Conservation (phyloP, 2,329 filamentous ascomycete genomes). For the Sclerotinia sclerotiorum region DNA sequence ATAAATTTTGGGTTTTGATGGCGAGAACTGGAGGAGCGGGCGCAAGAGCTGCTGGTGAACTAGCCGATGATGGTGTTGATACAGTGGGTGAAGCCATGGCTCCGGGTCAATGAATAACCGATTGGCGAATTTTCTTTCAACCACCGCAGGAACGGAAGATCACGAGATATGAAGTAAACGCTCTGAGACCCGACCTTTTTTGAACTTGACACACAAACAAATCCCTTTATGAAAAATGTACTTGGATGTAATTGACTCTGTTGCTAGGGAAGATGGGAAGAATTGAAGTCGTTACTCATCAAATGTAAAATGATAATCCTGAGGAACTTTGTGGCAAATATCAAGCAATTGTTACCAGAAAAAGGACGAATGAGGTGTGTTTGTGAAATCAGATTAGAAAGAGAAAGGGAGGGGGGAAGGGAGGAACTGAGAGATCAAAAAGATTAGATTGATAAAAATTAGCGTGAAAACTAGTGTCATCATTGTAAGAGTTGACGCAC, state of each 20-base stretch:
- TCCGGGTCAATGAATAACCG: slow-evolving; percentile 22
- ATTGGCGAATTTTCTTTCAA: slow-evolving; percentile 21
- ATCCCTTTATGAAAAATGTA: neutral
- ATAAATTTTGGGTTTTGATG: slow-evolving; percentile 36
- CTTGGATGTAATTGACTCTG: neutral
- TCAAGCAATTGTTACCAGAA: neutral
- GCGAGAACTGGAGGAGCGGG: slow-evolving; percentile 42
- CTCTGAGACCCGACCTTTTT: neutral
- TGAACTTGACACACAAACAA: neutral
- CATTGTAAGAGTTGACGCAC: neutral
- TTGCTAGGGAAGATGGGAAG: too few relatives aligned
- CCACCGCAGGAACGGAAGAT: slow-evolving; percentile 15
- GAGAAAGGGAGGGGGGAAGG: neutral
- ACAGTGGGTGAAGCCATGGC: slow-evolving; percentile 44
- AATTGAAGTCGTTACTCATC: neutral
- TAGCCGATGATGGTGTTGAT: slow-evolving; percentile 44
- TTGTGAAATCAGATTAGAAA: slow-evolving; percentile 7
- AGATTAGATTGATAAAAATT: slow-evolving; percentile 26
- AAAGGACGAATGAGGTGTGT: slow-evolving; percentile 7
- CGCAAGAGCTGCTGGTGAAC: slow-evolving; percentile 41
- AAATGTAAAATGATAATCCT: neutral
- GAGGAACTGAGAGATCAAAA: slow-evolving; percentile 20
- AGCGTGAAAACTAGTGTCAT: slow-evolving; percentile 20
- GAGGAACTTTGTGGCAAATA: neutral
- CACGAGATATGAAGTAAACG: slow-evolving; percentile 9